Evolutionary conservation across 805 yeast genomes (phyloP).

Genomic region (Starmera caribaea): DNA sequence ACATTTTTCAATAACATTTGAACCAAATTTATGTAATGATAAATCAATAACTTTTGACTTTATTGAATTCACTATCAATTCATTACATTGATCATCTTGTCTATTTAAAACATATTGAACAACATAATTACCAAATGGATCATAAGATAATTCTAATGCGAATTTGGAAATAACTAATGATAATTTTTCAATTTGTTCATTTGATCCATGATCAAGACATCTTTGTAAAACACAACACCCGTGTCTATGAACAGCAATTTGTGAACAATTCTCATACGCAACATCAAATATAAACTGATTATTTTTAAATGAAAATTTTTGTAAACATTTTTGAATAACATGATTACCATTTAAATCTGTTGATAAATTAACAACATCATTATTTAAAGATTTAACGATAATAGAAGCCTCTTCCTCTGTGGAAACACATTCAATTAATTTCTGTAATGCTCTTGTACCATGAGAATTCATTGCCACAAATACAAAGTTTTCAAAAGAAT

Average conservation of each 20-base stretch:
- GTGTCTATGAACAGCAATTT: slow-evolving; percentile 90
- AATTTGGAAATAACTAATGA: slow-evolving; percentile 58
- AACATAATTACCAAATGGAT: slow-evolving; percentile 96
- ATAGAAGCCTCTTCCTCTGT: slow-evolving; percentile 64
- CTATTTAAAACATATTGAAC: slow-evolving; percentile 78
- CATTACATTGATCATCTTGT: slow-evolving; percentile 21
- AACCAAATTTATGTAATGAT: slow-evolving; percentile 84
- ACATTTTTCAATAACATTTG: slow-evolving; percentile 90
- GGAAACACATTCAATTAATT: slow-evolving; percentile 72
- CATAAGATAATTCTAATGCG: slow-evolving; percentile 64
- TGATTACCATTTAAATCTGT: slow-evolving; percentile 95
- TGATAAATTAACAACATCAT: slow-evolving; percentile 70
- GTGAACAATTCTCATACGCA: slow-evolving; percentile 60
- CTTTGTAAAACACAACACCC: slow-evolving; percentile 97
- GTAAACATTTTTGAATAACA: slow-evolving; percentile 87
- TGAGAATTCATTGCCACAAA: slow-evolving; percentile 86
- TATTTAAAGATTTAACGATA: slow-evolving; percentile 47
- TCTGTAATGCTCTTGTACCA: slow-evolving; percentile 93
- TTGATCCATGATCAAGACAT: slow-evolving; percentile 83
- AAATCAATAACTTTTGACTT: slow-evolving; percentile 29
- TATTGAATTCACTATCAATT: slow-evolving; percentile 23
- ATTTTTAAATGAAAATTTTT: slow-evolving; percentile 54
- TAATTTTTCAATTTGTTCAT: slow-evolving; percentile 56
- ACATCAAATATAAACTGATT: slow-evolving; percentile 87
- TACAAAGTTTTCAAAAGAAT: slow-evolving; percentile 65